Conservation (phyloP, 2,329 filamentous ascomycete species). For the Ophiocordyceps camponoti-leonardi region DNA sequence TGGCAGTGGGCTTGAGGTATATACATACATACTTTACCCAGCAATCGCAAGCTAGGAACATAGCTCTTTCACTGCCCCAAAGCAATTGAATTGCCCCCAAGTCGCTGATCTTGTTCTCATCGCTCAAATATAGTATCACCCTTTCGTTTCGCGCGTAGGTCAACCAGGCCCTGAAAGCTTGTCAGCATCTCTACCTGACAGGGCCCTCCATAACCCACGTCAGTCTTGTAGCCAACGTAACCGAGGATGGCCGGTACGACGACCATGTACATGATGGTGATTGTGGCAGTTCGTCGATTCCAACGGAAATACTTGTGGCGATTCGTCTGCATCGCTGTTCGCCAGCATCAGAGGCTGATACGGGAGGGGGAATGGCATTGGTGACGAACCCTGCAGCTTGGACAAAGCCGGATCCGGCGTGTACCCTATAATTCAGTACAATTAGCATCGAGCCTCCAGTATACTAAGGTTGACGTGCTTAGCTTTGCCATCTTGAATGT, state of each 20-base stretch:
- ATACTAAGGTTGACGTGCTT: slow-evolving; percentile 10
- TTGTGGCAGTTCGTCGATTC: slow-evolving; percentile 65
- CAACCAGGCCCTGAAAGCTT: slow-evolving; percentile 56
- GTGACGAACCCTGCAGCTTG: slow-evolving; percentile 20
- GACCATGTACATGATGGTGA: slow-evolving; percentile 62
- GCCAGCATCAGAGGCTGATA: slow-evolving; percentile 8
- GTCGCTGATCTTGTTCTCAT: slow-evolving; percentile 22
- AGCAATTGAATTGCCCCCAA: neutral
- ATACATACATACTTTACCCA: neutral
- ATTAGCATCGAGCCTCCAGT: slow-evolving; percentile 9
- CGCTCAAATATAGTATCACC: slow-evolving; percentile 74
- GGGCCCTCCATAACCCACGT: slow-evolving; percentile 45
- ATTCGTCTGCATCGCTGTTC: slow-evolving; percentile 61
- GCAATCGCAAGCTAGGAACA: neutral
- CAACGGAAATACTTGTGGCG: slow-evolving; percentile 93
- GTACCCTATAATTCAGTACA: slow-evolving; percentile 12
- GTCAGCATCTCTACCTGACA: slow-evolving; percentile 7
- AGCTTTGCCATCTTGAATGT: slow-evolving; percentile 21
- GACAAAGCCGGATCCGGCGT: slow-evolving; percentile 24
- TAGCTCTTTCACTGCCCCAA: neutral
- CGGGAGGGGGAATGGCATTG: neutral
- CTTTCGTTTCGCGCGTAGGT: slow-evolving; percentile 73
- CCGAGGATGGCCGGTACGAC: slow-evolving; percentile 56
- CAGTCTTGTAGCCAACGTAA: slow-evolving; percentile 60
- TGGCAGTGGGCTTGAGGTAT: neutral